Conservation (phyloP, 257 asterid genomes). For the Verbascum thapsus region DNA sequence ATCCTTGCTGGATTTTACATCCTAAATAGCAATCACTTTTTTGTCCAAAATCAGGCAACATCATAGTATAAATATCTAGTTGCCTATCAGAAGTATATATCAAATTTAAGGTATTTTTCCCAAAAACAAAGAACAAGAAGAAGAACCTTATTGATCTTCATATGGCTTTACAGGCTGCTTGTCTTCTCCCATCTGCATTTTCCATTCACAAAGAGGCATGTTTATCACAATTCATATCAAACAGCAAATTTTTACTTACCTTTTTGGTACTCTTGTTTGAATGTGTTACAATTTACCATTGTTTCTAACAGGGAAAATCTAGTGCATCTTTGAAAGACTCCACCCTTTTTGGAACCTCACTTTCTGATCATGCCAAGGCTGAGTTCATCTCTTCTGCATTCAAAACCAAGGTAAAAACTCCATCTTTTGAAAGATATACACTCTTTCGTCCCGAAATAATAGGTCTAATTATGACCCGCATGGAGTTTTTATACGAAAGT, state of each 20-base stretch:
- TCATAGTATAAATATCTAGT: constrained; percentile 31
- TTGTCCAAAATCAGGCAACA: constrained; percentile 31
- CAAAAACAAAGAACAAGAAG: neutral
- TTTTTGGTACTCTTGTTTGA: neutral
- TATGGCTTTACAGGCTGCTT: constrained; percentile 86
- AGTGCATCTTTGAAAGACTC: constrained; percentile 60
- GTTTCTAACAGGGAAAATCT: constrained; percentile 55
- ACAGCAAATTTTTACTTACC: neutral
- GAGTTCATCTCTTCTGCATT: constrained; percentile 49
- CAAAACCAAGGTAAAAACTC: constrained; percentile 48
- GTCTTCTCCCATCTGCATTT: constrained; percentile 61
- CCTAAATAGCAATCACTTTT: constrained; percentile 18
- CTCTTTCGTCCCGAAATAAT: too few species aligned
- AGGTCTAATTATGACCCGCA: too few species aligned
- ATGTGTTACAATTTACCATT: neutral
- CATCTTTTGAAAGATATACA: neutral
- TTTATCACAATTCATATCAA: neutral
- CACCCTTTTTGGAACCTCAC: constrained; percentile 66
- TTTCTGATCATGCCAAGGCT: constrained; percentile 57
- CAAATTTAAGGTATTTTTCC: constrained; percentile 3
- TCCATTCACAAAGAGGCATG: constrained; percentile 75
- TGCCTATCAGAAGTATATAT: constrained; percentile 18
- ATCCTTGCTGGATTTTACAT: constrained; percentile 52
- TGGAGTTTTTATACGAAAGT: too few species aligned
- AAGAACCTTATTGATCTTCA: neutral